Evolutionary conservation across 179 eudicot species (phyloP).

Genomic region (Vitellaria paradoxa): DNA sequence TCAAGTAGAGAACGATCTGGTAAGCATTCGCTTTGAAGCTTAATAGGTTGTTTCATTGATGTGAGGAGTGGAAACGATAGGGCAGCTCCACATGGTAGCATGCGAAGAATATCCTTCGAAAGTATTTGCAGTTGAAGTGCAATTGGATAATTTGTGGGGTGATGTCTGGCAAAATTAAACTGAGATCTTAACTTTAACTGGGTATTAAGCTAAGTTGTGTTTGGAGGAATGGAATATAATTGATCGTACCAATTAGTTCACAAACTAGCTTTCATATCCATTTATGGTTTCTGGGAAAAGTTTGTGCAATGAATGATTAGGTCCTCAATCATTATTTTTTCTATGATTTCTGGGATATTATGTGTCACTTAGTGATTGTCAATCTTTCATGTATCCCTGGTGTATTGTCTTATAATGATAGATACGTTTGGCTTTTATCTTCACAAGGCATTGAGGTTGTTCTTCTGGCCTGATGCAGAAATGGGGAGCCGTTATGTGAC

Average conservation of each 20-base stretch:
- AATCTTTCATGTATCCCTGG: not conserved
- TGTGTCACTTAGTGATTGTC: not conserved
- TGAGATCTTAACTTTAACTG: not conserved
- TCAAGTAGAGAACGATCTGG: slow-evolving; percentile 37
- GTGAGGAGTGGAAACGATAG: not conserved
- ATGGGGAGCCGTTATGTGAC: slow-evolving; percentile 27
- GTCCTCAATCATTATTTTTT: not conserved
- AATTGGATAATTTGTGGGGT: not conserved
- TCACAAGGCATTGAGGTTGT: not conserved
- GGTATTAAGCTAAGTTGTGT: not conserved
- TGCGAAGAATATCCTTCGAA: not conserved
- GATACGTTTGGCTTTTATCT: not conserved
- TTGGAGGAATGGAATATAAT: not conserved
- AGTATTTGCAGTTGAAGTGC: not conserved
- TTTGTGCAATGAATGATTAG: not conserved
- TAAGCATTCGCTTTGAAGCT: not conserved
- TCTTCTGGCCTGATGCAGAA: slow-evolving; percentile 27
- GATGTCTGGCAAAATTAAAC: not conserved
- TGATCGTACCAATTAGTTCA: not conserved
- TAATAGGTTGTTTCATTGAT: not conserved
- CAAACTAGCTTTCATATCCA: not conserved
- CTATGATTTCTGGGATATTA: not conserved
- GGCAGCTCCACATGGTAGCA: not conserved
- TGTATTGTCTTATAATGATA: not conserved
- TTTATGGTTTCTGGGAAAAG: not conserved